Percentiles rank a stretch among this genome's conserved stretches.
These are phyloP conservation scores for Cucumis cinereus DNA, from an alignment of 306 rosid species.

Conservation along the genomic window DNA sequence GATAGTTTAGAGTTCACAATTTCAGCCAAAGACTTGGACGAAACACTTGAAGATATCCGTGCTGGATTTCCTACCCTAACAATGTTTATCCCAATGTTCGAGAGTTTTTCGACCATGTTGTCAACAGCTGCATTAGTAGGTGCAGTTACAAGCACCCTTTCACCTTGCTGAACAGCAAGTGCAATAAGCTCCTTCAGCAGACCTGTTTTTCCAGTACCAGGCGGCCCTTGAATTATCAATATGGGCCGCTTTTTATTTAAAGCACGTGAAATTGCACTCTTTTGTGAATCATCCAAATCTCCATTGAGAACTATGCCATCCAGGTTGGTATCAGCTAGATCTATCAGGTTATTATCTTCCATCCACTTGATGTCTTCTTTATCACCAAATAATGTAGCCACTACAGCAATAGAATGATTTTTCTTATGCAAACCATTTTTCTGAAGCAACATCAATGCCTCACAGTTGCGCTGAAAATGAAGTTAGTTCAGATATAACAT, in stretches of 20 bases:
- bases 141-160: constrained; percentile 78
- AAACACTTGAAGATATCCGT: constrained; percentile 48
- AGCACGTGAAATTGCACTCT: constrained; percentile 46
- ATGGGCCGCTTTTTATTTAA: constrained; percentile 59
- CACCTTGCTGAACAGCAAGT: constrained; percentile 58
- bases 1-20: constrained; percentile 58
- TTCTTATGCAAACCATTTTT: constrained; percentile 64
- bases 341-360: constrained; percentile 39
- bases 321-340: constrained; percentile 38
- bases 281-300: constrained; percentile 45
- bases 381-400: constrained; percentile 68
- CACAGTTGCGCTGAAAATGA: constrained; percentile 66
- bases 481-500: neutral
- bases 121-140: constrained; percentile 85
- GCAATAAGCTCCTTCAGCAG: constrained; percentile 53
- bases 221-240: constrained; percentile 80
- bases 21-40: constrained; percentile 62
- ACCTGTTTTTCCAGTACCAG: constrained; percentile 82
- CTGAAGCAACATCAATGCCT: constrained; percentile 79
- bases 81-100: constrained; percentile 37
- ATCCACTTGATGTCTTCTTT: constrained; percentile 50
- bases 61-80: constrained; percentile 86
- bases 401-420: constrained; percentile 56
- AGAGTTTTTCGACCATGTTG: constrained; percentile 72
- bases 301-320: constrained; percentile 17